Base-by-base conservation (phyloP, 495 filamentous ascomycete genomes). In the Astrothelium subdiscretum region DNA sequence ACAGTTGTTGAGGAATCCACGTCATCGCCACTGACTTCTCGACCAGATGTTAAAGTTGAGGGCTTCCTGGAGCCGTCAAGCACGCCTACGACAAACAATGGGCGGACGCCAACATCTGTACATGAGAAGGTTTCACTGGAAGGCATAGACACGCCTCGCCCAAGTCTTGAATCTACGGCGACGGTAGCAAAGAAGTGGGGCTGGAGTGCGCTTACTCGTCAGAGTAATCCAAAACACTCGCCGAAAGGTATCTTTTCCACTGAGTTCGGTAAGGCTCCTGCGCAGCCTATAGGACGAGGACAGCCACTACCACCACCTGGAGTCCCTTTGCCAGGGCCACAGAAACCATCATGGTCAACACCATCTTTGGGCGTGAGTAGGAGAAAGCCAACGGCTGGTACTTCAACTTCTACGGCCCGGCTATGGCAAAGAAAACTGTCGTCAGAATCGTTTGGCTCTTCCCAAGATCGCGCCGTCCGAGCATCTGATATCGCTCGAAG, bases 111-210 rank as follows among this genome's bases (percentile, higher is more conserved):
- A n/a, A n/a, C n/a, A n/a, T n/a, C n/a, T n/a, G n/a, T n/a, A n/a
- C n/a, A n/a, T n/a, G n/a, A n/a, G n/a, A n/a, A n/a, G n/a, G n/a
- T n/a, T n/a, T n/a, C n/a, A n/a, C n/a, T n/a, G 74, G 59, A 76
- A 69, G 68, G 62, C 67, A 44, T 70, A 71, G 40, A 74, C 71
- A 22, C 61, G 12, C 57, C 64, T 4, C 74, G 79, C 10, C 77
- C 83, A 31, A 83, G 87, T 3, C 78, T 95, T 38, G 82, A 85
- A 0, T 85, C 85, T 51, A 89, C 85, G 3, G 85, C 87, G 4
- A 85, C 83, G 13, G 89, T 66, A n/a, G 67, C 91, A 2, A 92
- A 87, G 71, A 90, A 88, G 72, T 97, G 91, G 92, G 83, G 88
- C 20, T 81, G 83, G 77, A 86, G 82, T 67, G 83, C 89, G 3